These are phyloP conservation scores for Austroboletus niveus DNA, from an alignment of 1,284 basidiomycete genomes.

Conservation along the genomic window DNA sequence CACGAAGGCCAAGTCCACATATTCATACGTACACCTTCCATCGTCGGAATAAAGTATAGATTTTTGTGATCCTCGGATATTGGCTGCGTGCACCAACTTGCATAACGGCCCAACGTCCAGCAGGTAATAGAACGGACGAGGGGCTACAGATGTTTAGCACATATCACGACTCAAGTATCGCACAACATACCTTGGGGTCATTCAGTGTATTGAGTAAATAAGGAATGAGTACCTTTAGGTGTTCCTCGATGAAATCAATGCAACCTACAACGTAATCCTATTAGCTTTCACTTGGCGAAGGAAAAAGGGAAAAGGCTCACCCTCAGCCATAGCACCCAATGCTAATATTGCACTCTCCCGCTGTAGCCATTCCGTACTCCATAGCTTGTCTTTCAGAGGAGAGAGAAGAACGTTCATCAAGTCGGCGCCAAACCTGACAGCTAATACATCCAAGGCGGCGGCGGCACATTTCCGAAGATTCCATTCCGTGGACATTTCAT, in stretches of 20 bases:
- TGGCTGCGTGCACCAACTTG: conserved; percentile 90
- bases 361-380: conserved; percentile 92
- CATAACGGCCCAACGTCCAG: conserved; percentile 99
- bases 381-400: conserved; percentile 91
- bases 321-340: conserved; percentile 97
- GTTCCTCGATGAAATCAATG: conserved; percentile 93
- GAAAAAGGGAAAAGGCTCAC: conserved; percentile 40
- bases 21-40: conserved; percentile 85
- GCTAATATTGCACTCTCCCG: conserved; percentile 96
- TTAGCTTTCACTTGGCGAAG: conserved; percentile 3
- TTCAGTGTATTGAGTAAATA: conserved; percentile 90
- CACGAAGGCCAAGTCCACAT: background rate
- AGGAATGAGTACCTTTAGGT: conserved; percentile 89
- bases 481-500: conserved; percentile 98
- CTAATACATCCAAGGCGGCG: conserved; percentile 95
- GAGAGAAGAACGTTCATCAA: conserved; percentile 87
- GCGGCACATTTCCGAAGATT: conserved; percentile 98
- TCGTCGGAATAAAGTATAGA: conserved; percentile 91
- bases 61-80: conserved; percentile 83
- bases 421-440: conserved; percentile 87
- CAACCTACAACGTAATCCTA: conserved; percentile 63
- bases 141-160: conserved; percentile 51
- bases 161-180: background rate
- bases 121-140: conserved; percentile 98
- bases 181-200: conserved; percentile 77